Conservation (phyloP, 352 stramenopile species). For the Phytophthora idaei region DNA sequence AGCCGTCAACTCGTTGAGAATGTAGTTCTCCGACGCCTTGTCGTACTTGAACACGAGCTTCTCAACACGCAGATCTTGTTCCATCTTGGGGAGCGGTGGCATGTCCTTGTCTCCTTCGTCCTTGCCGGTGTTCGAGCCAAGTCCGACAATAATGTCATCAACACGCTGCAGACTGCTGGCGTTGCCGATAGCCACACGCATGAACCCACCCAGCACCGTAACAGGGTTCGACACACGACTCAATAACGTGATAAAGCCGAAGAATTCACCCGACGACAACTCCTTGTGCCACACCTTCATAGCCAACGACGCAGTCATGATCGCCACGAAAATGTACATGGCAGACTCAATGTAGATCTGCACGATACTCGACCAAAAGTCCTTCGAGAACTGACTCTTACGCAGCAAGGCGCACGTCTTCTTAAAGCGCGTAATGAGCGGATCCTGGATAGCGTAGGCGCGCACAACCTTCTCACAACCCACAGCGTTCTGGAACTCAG, state of each 20-base stretch:
- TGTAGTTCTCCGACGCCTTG: constrained; percentile 83
- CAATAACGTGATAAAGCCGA: constrained; percentile 82
- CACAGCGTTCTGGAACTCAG: constrained; percentile 89
- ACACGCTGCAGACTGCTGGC: constrained; percentile 87
- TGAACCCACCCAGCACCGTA: constrained; percentile 85
- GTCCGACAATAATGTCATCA: constrained; percentile 82
- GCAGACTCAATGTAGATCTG: constrained; percentile 91
- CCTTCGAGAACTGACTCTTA: constrained; percentile 89
- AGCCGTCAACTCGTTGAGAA: constrained; percentile 75
- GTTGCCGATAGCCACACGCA: constrained; percentile 90
- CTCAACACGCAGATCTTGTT: constrained; percentile 77
- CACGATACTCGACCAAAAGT: constrained; percentile 90
- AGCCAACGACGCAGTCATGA: constrained; percentile 84
- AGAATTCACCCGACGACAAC: constrained; percentile 81
- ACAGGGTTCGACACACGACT: constrained; percentile 84
- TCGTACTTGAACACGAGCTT: constrained; percentile 90
- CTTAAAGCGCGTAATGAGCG: constrained; percentile 74
- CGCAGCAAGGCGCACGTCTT: constrained; percentile 66
- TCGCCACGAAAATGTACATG: constrained; percentile 91
- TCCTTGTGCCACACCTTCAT: constrained; percentile 86
- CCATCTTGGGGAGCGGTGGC: constrained; percentile 81
- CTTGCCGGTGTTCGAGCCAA: constrained; percentile 40
- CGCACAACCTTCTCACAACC: constrained; percentile 88
- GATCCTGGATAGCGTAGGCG: constrained; percentile 84
- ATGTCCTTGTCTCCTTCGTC: constrained; percentile 71